phyloP scores from a whole-genome alignment of 192 early-diverging fungal species.

The Phlyctochytrium arcticum region DNA sequence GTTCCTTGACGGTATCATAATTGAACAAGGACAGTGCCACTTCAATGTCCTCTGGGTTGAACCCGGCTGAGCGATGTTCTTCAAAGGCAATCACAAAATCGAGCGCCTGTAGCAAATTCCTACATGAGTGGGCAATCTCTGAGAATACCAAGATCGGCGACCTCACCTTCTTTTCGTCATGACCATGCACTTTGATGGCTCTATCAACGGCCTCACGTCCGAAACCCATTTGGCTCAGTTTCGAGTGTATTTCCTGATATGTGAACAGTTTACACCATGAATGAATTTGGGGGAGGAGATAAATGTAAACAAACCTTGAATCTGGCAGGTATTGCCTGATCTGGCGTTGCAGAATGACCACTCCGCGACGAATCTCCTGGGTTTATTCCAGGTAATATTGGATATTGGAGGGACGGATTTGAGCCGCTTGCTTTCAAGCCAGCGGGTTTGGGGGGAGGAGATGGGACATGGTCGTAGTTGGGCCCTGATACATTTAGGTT shows the following conservation, averaged over 20 bases:
- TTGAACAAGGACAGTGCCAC: neutral
- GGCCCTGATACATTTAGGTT: conserved; percentile 2
- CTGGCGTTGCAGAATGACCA: neutral
- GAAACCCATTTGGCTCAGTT: conserved; percentile 20
- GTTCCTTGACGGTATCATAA: neutral
- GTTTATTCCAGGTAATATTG: neutral
- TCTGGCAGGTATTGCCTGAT: too few relatives aligned
- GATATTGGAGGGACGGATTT: conserved; percentile 6
- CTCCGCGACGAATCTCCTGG: neutral
- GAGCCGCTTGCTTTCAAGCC: neutral
- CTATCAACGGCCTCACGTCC: conserved; percentile 9
- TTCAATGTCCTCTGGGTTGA: neutral
- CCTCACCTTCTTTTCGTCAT: conserved; percentile 19
- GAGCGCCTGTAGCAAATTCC: neutral
- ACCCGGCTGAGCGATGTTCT: conserved; percentile 2
- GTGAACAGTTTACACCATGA: too few relatives aligned
- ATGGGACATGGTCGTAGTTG: too few relatives aligned
- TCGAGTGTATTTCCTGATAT: conserved; percentile 8
- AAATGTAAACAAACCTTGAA: too few relatives aligned
- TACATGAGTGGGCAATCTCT: neutral
- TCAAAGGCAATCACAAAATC: conserved; percentile 9
- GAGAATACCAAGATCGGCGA: neutral
- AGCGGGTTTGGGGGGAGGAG: conserved; percentile 10
- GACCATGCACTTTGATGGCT: neutral
- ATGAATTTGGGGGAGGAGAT: too few relatives aligned